Percentiles rank a stretch among this genome's conserved stretches.
Evolutionary conservation across 1,139 yeast genomes (phyloP).

Genomic region (Suhomyces anneliseae): DNA sequence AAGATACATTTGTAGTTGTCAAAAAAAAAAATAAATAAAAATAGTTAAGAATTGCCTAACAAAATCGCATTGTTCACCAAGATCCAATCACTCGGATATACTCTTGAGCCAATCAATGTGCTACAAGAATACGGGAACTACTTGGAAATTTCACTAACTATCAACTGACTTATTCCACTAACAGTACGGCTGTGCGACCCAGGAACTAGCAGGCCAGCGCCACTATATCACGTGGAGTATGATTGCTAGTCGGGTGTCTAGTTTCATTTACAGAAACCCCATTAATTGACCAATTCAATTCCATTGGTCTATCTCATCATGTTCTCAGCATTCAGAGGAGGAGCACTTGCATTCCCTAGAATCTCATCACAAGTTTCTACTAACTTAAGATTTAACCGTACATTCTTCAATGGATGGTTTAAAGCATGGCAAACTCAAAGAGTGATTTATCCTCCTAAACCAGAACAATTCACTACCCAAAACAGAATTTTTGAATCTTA

Average conservation of each 20-base stretch:
- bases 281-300: background rate
- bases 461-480: constrained; percentile 38
- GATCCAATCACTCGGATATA: no score
- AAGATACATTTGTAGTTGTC: no score
- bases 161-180: no score
- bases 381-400: constrained; percentile 2
- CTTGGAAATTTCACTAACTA: no score
- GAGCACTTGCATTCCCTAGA: background rate
- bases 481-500: constrained; percentile 44
- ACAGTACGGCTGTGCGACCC: no score
- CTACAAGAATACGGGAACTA: no score
- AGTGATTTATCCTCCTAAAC: constrained; percentile 43
- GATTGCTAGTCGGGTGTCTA: no score
- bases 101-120: no score
- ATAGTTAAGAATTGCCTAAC: no score
- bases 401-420: constrained; percentile 13
- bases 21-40: no score
- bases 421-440: constrained; percentile 16
- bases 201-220: background rate
- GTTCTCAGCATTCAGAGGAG: background rate
- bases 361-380: background rate
- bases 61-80: no score
- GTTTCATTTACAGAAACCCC: no score
- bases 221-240: background rate
- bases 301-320: background rate